phyloP scores from a whole-genome alignment of 768 basidiomycete genomes.

The Termitomyces sp. region DNA sequence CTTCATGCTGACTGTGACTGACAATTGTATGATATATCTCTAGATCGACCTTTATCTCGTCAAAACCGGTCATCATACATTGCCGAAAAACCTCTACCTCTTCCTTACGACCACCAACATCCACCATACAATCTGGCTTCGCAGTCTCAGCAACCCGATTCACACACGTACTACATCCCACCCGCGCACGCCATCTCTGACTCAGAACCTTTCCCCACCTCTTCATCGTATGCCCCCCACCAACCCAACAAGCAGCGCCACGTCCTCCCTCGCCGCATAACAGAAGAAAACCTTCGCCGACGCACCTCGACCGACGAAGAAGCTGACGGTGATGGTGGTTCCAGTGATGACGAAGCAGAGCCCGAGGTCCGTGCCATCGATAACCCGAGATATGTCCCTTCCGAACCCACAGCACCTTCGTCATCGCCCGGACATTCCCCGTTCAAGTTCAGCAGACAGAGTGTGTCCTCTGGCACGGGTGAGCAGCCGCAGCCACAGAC shows the following conservation, averaged over 20 bases:
- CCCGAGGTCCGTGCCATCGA: background rate
- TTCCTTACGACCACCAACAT: slow-evolving; percentile 13
- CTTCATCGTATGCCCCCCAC: background rate
- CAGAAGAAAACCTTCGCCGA: background rate
- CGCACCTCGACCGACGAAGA: background rate
- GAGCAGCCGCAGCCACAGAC: background rate
- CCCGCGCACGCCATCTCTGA: slow-evolving; percentile 48
- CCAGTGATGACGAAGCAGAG: background rate
- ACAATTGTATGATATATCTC: too few relatives aligned
- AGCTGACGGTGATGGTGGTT: background rate
- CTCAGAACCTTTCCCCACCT: slow-evolving; percentile 1
- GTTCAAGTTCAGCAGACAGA: too few relatives aligned
- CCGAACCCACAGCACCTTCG: too few relatives aligned
- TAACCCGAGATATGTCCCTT: background rate
- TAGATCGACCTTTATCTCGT: background rate
- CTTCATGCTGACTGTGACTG: too few relatives aligned
- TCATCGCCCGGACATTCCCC: too few relatives aligned
- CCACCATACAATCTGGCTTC: slow-evolving; percentile 3
- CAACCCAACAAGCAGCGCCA: slow-evolving; percentile 7
- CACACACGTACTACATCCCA: slow-evolving; percentile 35
- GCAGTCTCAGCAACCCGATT: background rate
- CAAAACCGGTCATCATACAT: background rate
- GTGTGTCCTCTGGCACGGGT: too few relatives aligned
- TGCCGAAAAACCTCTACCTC: slow-evolving; percentile 15
- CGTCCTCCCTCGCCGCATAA: slow-evolving; percentile 5